Evolutionary conservation across 345 rosid genomes (phyloP), one percentile per base, ranked within the genome.

Genomic region (Heritiera littoralis): DNA sequence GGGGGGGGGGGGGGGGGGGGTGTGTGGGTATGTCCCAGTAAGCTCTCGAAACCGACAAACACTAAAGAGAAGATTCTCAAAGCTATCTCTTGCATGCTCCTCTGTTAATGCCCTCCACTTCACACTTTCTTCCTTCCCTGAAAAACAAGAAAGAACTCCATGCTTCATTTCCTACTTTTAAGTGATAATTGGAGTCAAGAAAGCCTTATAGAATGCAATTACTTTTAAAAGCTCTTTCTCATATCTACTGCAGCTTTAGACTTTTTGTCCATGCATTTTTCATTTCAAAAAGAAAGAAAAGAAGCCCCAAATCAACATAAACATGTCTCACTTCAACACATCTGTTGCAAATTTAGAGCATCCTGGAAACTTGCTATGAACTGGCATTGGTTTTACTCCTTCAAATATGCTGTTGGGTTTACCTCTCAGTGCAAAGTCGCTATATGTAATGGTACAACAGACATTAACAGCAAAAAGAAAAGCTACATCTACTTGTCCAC

Each of bases 1-100:
- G n/a, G n/a, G n/a, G n/a, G n/a, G n/a, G n/a, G n/a, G n/a, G n/a
- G n/a, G n/a, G n/a, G n/a, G n/a, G n/a, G n/a, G n/a, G n/a, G n/a
- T n/a, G 41, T 84, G 79, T 65, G 99, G 98, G 84, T 93, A 95
- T 77, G 87, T 43, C 79, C 99, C 99, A 7, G 96, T 92, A 78
- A 95, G 98, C 86, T 95, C 99, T 63, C 97, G 90, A 83, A 95
- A 95, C 66, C 99, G 86, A 80, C 99, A 95, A 0, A 95, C 87
- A 35, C 96, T 95, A 65, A 93, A 95, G 46, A 93, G 97, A 80
- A 92, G 93, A 89, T 95, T 95, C 89, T 95, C 99, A 83, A 93
- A 91, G 88, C 99, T 95, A 84, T 95, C 98, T 82, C 99, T 90
- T 11, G 99, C 98, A 85, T 95, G 94, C 80, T 95, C 99, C 86